Percentiles rank a stretch among this genome's conserved stretches.
Conservation (phyloP, 139 green algal genomes). For the Zygnema circumcarinatum region DNA sequence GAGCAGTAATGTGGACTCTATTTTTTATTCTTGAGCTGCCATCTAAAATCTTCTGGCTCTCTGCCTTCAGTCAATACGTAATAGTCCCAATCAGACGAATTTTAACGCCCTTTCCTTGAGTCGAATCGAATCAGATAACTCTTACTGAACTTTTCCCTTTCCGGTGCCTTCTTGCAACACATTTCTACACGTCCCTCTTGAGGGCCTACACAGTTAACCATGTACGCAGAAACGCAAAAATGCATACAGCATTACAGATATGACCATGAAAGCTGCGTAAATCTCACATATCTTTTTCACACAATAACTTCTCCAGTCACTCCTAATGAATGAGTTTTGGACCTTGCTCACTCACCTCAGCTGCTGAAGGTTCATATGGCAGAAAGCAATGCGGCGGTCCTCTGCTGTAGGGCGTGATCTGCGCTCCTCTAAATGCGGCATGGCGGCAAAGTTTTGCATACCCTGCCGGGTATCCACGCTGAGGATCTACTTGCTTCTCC, state of each 20-base stretch:
- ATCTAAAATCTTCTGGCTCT: neutral
- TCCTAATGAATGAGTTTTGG: no score
- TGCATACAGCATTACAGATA: neutral
- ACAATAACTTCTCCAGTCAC: no score
- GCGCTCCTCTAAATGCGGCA: neutral
- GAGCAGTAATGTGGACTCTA: neutral
- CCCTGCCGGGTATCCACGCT: neutral
- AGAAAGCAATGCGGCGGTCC: neutral
- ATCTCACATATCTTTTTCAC: no score
- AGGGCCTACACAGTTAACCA: neutral
- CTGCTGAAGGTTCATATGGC: neutral
- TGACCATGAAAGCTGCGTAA: neutral
- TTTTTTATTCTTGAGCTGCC: neutral
- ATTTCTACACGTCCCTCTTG: no score
- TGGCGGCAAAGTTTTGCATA: neutral
- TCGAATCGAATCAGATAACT: no score
- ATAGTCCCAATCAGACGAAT: no score
- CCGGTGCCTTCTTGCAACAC: no score
- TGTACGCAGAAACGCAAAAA: neutral
- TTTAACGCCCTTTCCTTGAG: no score
- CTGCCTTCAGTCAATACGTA: neutral
- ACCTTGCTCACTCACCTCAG: neutral
- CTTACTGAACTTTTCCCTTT: no score
- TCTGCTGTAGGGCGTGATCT: neutral
- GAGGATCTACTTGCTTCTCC: neutral